Percentiles rank a stretch among this genome's conserved stretches.
phyloP scores from a whole-genome alignment of 805 yeast genomes.

The Candida broadrunensis region DNA sequence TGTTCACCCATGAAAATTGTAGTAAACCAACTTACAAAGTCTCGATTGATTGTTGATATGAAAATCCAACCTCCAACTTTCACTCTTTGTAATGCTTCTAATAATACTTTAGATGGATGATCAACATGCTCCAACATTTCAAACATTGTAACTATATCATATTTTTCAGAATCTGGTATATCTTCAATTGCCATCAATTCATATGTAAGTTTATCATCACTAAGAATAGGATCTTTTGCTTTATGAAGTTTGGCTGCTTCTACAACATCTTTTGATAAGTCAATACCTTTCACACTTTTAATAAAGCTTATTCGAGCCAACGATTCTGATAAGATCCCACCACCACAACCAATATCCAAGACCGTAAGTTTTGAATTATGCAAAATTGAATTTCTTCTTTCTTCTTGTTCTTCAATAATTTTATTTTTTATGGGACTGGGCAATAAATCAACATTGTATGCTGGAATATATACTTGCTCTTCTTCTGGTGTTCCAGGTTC shows the following conservation, averaged over 20 bases:
- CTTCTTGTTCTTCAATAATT: constrained; percentile 50
- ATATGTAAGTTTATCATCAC: constrained; percentile 52
- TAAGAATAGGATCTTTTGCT: constrained; percentile 59
- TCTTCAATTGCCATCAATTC: constrained; percentile 62
- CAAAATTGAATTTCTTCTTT: constrained; percentile 37
- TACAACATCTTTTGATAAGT: constrained; percentile 78
- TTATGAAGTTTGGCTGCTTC: constrained; percentile 75
- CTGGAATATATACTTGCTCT: constrained; percentile 68
- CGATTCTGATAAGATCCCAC: constrained; percentile 90
- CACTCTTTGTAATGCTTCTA: constrained; percentile 65
- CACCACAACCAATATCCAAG: constrained; percentile 96
- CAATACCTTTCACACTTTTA: constrained; percentile 71
- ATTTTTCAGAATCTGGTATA: constrained; percentile 43
- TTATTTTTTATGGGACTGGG: constrained; percentile 53
- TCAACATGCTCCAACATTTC: constrained; percentile 96
- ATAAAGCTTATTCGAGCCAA: constrained; percentile 73
- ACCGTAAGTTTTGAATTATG: constrained; percentile 44
- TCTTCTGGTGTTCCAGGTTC: constrained; percentile 19
- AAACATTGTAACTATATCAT: constrained; percentile 83
- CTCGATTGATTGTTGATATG: constrained; percentile 89
- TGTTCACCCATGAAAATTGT: constrained; percentile 90
- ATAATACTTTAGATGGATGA: constrained; percentile 69
- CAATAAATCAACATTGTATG: constrained; percentile 65
- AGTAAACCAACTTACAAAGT: constrained; percentile 82
- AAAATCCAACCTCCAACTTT: constrained; percentile 82